A percentile compares a stretch with the other conserved stretches of the same genome.
phyloP scores from a whole-genome alignment of 2,329 filamentous ascomycete species.

The Diaporthe vaccinii region DNA sequence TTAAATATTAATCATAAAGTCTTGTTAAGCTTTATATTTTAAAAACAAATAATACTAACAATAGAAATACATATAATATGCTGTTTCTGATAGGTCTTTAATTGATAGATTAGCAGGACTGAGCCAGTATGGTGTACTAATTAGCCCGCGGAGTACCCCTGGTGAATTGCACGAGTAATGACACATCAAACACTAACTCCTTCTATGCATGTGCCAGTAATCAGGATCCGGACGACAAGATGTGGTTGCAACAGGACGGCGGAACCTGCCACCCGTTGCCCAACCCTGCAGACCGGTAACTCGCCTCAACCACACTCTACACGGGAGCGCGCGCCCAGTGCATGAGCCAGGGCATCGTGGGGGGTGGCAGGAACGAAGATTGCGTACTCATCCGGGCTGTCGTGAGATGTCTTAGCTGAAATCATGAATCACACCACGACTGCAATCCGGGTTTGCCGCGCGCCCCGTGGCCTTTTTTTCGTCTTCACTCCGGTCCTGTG shows the following conservation, averaged over 20 bases:
- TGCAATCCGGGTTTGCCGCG: background rate
- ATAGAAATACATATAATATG: no score
- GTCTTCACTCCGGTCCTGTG: background rate
- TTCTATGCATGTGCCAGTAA: background rate
- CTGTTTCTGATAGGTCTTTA: no score
- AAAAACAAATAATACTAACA: no score
- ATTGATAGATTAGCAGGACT: background rate
- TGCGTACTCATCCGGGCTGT: background rate
- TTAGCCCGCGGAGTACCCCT: background rate
- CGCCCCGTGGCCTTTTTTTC: background rate
- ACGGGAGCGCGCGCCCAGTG: background rate
- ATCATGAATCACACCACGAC: background rate
- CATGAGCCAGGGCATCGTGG: background rate
- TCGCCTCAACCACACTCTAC: background rate
- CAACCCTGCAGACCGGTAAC: conserved; percentile 6
- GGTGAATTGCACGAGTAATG: background rate
- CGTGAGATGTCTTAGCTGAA: background rate
- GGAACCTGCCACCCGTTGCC: background rate
- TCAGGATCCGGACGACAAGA: background rate
- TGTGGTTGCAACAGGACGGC: background rate
- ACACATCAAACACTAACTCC: background rate
- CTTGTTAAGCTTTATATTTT: no score
- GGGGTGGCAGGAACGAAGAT: background rate
- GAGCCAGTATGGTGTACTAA: background rate
- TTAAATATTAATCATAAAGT: no score